Base-by-base conservation (phyloP, 495 filamentous ascomycete genomes). In the Eremomyces bilateralis region DNA sequence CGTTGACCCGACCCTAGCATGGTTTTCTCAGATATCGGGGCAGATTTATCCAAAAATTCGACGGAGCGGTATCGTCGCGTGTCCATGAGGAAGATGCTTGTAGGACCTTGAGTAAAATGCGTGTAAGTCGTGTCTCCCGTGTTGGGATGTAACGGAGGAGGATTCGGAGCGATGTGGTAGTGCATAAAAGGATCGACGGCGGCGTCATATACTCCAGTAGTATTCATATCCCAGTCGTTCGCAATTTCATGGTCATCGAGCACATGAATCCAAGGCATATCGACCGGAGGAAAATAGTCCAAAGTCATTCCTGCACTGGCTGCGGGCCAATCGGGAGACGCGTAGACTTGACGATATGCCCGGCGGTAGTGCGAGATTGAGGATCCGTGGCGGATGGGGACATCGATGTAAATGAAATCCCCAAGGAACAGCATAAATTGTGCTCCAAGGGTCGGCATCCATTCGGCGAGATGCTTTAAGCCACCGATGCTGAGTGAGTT, bases 391-490 rank as follows among this genome's bases (percentile, higher is more conserved):
- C 74, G 71, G 20, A 67, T 61, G 0, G 88, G 88, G 0, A 94
- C 81, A 39, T 97, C 88, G 41, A 90, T 73, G 50, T 97, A 97
- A 50, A 97, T 92, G 51, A 94, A 97, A 49, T 97, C 88, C n/a
- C 85, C 88, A 0, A 97, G 69, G 61, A 97, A 97, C 17, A 97
- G 65, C 84, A 97, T 94, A 43, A 97, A 95, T 37, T 73, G 71
- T 0, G 80, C 65, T 17, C 69, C 58, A 3, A 85, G 55, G 3
- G 54, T 48, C 1, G 74, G 71, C 3, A 88, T 52, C 21, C 67
- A 51, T 31, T 68, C 65, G 15, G 69, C 66, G 11, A 80, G 52
- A 21, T 77, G 60, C 38, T 66, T 64, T 43, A 95, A 63, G 1
- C 88, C 88, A 0, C 71, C 72, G 28, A 95, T 73, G 6, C 71